These are phyloP conservation scores for Clarireedia homoeocarpa DNA, from an alignment of 2,329 filamentous ascomycete species.

Conservation along the genomic window DNA sequence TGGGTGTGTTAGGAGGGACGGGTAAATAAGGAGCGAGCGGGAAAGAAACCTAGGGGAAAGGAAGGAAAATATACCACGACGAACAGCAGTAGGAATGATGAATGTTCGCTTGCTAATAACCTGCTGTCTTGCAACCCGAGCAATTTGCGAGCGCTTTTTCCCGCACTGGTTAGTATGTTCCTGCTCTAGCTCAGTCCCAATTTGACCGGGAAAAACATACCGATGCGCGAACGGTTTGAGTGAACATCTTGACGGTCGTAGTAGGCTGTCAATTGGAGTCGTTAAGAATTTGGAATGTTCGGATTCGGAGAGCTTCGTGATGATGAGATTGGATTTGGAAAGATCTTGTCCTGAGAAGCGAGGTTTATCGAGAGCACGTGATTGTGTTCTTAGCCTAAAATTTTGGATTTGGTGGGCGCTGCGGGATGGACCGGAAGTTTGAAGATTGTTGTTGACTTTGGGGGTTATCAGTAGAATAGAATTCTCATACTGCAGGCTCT, in stretches of 20 bases:
- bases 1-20: background rate
- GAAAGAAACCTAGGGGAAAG: background rate
- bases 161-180: conserved; percentile 15
- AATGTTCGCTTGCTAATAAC: conserved; percentile 27
- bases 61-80: conserved; percentile 26
- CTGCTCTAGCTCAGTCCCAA: too few relatives aligned
- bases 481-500: too few relatives aligned
- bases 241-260: conserved; percentile 26
- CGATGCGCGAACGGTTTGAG: conserved; percentile 30
- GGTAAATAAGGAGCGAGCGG: background rate
- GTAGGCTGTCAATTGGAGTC: conserved; percentile 11
- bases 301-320: background rate
- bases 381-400: background rate
- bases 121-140: conserved; percentile 29
- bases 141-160: conserved; percentile 30
- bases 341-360: conserved; percentile 13
- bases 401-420: too few relatives aligned
- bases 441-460: too few relatives aligned
- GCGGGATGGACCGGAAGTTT: too few relatives aligned
- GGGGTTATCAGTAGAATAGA: too few relatives aligned
- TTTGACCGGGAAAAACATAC: conserved; percentile 18
- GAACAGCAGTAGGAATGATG: conserved; percentile 30
- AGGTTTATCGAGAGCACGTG: conserved; percentile 4
- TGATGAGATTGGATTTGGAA: conserved; percentile 5
- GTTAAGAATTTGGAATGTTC: conserved; percentile 6